These are phyloP conservation scores for Sistotremastrum niveocremeum DNA, from an alignment of 768 basidiomycete species.

Conservation along the genomic window DNA sequence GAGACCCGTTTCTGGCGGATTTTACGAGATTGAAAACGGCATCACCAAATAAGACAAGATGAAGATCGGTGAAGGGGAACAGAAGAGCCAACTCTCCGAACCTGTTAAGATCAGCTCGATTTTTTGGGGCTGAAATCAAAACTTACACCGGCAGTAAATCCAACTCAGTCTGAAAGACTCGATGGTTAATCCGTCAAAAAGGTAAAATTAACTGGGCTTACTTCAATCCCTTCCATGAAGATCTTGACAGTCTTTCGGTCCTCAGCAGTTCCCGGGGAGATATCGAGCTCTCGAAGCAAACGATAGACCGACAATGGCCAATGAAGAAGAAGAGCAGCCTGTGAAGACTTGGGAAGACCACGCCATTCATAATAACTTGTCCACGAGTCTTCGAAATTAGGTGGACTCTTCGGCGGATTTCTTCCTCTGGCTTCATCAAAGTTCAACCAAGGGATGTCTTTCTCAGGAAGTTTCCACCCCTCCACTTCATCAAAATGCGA, in stretches of 20 bases:
- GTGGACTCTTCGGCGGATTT: slow-evolving; percentile 2
- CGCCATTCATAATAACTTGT: slow-evolving; percentile 8
- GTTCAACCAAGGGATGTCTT: slow-evolving; percentile 5
- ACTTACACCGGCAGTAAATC: neutral
- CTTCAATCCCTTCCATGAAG: slow-evolving; percentile 3
- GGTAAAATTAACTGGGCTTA: neutral
- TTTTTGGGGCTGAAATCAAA: no score
- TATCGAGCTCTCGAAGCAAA: slow-evolving; percentile 1
- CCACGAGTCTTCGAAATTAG: slow-evolving; percentile 4
- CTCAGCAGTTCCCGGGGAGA: neutral
- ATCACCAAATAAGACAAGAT: slow-evolving; percentile 27
- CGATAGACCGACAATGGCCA: slow-evolving; percentile 5
- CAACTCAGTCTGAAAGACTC: neutral
- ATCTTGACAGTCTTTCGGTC: neutral
- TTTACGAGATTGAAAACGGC: slow-evolving; percentile 18
- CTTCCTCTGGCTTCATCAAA: no score
- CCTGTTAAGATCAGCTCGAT: slow-evolving; percentile 10
- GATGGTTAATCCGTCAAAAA: no score
- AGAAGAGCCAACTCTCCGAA: slow-evolving; percentile 34
- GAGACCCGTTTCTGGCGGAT: slow-evolving; percentile 15
- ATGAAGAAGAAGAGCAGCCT: slow-evolving; percentile 5
- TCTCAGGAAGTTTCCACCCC: slow-evolving; percentile 5
- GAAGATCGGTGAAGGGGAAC: slow-evolving; percentile 30
- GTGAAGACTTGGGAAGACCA: slow-evolving; percentile 1
- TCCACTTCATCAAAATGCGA: neutral